Percentiles rank a stretch among this genome's conserved stretches.
phyloP scores from a whole-genome alignment of 371 early-diverging fungal genomes.

The Syncephalastrum monosporum region DNA sequence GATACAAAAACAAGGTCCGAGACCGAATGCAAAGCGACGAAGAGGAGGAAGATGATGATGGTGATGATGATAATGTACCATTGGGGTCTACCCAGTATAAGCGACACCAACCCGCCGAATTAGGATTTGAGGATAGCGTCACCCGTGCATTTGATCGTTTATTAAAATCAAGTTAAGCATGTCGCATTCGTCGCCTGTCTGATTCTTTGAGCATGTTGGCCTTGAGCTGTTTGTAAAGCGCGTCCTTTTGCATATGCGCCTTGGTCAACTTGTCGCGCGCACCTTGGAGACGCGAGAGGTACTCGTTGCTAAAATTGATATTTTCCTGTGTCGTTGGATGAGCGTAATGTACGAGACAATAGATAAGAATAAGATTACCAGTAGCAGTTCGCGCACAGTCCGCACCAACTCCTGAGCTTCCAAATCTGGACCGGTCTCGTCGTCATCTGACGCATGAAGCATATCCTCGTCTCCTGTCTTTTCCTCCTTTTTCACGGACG shows the following conservation, averaged over 20 bases:
- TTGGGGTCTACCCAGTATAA: no score
- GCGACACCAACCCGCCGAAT: no score
- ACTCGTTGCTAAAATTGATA: constrained; percentile 53
- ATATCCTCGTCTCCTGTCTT: constrained; percentile 11
- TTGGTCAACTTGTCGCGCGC: constrained; percentile 49
- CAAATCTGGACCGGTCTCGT: constrained; percentile 17
- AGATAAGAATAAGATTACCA: constrained; percentile 20
- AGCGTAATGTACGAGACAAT: neutral
- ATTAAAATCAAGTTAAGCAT: no score
- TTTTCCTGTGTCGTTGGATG: constrained; percentile 35
- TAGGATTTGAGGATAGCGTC: no score
- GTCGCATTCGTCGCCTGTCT: constrained; percentile 19
- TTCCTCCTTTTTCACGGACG: constrained; percentile 4
- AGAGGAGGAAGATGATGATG: no score
- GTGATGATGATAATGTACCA: no score
- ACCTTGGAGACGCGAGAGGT: constrained; percentile 37
- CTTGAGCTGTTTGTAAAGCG: constrained; percentile 43
- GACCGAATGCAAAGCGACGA: no score
- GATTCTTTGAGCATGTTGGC: constrained; percentile 32
- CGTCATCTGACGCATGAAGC: constrained; percentile 2
- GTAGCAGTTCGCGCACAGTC: constrained; percentile 37
- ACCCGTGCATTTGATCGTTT: no score
- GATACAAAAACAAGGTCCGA: no score
- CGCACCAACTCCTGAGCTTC: constrained; percentile 39
- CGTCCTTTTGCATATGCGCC: constrained; percentile 47